Percentiles rank a stretch among this genome's conserved stretches.
These are phyloP conservation scores for Diplosphaera chodatii DNA, from an alignment of 139 green algal genomes.

Conservation along the genomic window DNA sequence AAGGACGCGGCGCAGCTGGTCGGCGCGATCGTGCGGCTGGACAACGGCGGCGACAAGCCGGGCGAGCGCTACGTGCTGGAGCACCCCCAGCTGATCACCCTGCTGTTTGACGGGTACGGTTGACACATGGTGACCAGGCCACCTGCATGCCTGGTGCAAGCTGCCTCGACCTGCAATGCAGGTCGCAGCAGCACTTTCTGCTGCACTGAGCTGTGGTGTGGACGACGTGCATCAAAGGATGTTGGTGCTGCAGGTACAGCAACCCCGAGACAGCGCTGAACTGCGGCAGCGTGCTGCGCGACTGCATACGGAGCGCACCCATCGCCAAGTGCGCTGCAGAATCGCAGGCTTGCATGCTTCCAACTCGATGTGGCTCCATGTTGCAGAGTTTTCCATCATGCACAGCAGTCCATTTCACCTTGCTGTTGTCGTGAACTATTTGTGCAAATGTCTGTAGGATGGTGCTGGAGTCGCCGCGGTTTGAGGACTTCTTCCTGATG, in stretches of 20 bases:
- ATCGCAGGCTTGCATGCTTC: too few species aligned
- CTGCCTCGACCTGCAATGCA: too few species aligned
- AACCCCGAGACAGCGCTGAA: conserved; percentile 71
- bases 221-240: too few species aligned
- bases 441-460: conserved; percentile 43
- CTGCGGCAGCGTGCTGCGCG: conserved; percentile 78
- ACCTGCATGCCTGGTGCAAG: too few species aligned
- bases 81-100: conserved; percentile 52
- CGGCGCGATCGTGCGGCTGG: conserved; percentile 64
- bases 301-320: conserved; percentile 69
- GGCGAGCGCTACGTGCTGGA: conserved; percentile 56
- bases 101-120: conserved; percentile 66
- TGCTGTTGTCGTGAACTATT: too few species aligned
- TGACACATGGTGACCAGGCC: too few species aligned
- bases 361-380: too few species aligned
- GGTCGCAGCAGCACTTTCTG: too few species aligned
- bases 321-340: conserved; percentile 40
- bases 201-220: too few species aligned
- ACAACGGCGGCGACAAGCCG: conserved; percentile 44
- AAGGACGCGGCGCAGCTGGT: conserved; percentile 64
- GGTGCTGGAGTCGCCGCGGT: conserved; percentile 44
- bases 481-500: conserved; percentile 69
- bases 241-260: conserved; percentile 68
- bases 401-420: too few species aligned
- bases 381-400: too few species aligned